Evolutionary conservation across 805 yeast species (phyloP).

Genomic region (Starmerella etchellsii): DNA sequence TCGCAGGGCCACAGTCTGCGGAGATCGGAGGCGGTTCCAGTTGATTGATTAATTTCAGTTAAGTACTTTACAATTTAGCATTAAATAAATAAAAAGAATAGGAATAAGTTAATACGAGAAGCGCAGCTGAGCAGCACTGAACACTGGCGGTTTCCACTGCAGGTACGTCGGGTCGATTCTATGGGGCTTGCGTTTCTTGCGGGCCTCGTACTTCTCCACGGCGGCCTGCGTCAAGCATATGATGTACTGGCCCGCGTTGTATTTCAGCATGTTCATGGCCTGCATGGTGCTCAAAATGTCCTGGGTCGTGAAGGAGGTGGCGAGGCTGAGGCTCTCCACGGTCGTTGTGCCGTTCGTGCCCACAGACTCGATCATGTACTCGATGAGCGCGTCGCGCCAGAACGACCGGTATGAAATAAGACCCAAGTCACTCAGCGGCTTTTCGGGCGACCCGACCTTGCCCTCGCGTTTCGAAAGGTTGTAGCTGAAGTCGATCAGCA

Average conservation of each 20-base stretch:
- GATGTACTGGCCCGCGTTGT: constrained; percentile 90
- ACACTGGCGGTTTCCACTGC: constrained; percentile 86
- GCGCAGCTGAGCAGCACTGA: constrained; percentile 87
- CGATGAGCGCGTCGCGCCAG: constrained; percentile 86
- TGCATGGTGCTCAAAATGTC: constrained; percentile 90
- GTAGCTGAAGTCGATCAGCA: constrained; percentile 85
- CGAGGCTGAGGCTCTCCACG: constrained; percentile 77
- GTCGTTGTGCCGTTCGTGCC: constrained; percentile 50
- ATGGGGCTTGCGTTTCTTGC: constrained; percentile 59
- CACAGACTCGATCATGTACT: constrained; percentile 48
- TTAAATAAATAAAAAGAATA: constrained; percentile 1
- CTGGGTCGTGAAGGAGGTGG: constrained; percentile 90
- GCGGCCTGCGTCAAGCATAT: constrained; percentile 78
- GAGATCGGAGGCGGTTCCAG: constrained; percentile 12
- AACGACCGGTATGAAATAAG: constrained; percentile 83
- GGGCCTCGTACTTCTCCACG: constrained; percentile 57
- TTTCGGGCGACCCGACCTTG: constrained; percentile 93
- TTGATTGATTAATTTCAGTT: constrained; percentile 6
- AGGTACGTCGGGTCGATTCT: constrained; percentile 58
- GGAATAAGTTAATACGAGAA: constrained; percentile 36
- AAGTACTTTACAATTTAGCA: constrained; percentile 1
- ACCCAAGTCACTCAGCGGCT: constrained; percentile 92
- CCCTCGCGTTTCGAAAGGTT: constrained; percentile 78
- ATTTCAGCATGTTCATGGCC: constrained; percentile 75
- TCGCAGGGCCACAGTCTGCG: constrained; percentile 10